Evolutionary conservation across 768 basidiomycete species (phyloP).

Genomic region (Tulasnella sp.): DNA sequence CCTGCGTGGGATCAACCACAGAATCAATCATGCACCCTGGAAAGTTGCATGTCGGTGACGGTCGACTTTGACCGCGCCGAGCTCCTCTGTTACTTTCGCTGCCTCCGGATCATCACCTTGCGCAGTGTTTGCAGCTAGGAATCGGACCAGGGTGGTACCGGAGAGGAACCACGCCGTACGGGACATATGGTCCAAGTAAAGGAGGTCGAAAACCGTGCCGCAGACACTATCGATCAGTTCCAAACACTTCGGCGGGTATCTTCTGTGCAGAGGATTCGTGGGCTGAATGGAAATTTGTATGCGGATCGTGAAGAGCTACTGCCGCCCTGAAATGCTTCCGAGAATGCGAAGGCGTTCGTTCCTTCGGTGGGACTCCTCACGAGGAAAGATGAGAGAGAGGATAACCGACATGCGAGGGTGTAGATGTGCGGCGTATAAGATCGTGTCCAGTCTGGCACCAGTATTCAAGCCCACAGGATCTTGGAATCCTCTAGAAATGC

Average conservation of each 20-base stretch:
- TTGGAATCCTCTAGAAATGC: constrained; percentile 8
- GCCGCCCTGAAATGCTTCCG: constrained; percentile 39
- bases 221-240: too few species aligned
- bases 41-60: constrained; percentile 18
- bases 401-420: neutral
- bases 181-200: constrained; percentile 50
- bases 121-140: constrained; percentile 50
- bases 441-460: neutral
- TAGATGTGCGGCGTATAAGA: neutral
- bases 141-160: constrained; percentile 54
- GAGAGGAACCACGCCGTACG: constrained; percentile 60
- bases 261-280: constrained; percentile 43
- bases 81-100: constrained; percentile 45
- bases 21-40: neutral
- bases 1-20: neutral
- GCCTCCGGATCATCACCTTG: constrained; percentile 45
- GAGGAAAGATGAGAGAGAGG: neutral
- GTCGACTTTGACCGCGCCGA: constrained; percentile 62
- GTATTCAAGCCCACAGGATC: too few species aligned
- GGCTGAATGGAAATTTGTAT: constrained; percentile 55
- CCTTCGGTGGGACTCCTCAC: neutral
- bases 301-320: constrained; percentile 68
- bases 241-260: constrained; percentile 37
- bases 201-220: constrained; percentile 62
- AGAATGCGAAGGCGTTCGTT: neutral